Base-by-base conservation (phyloP, 1,284 basidiomycete genomes). In the Exobasidium rhododendri region DNA sequence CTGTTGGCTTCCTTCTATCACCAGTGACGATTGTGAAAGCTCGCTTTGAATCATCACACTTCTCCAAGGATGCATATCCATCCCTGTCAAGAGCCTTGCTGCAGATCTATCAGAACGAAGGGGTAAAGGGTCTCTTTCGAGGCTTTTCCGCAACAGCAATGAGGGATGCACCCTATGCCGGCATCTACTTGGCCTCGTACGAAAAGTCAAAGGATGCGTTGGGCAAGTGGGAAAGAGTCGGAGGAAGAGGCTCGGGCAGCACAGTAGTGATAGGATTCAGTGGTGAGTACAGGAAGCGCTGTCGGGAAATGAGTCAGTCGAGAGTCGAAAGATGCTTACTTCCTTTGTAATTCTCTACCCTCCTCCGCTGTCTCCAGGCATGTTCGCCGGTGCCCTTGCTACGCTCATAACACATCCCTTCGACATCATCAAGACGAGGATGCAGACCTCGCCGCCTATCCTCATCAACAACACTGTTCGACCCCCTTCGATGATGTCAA, bases 21-120 rank as follows among this genome's bases (percentile, higher is more conserved):
- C 96, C 94, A 0, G 88, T 98, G 69, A 91, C 94, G 0, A 88
- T 98, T 13, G 82, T 98, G 61, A 99, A 99, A 81, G 91, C 94
- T 24, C 86, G 94, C 13, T 96, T 89, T 68, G 94, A 98, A 56
- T 70, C 68, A 24, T 77, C 73, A 49, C 65, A 78, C 63, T 78
- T 74, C 47, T 64, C 74, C 3, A 64, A 67, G 4, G 55, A 64
- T 1, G 69, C 74, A 22, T 76, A 77, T 45, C 58, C 71, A 22
- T 71, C 73, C 0, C 52, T 79, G 3, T 20, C 63, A 20, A 61
- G 66, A 0, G 72, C 76, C 17, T 66, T 79, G 54, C 52, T 68
- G 7, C 64, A 66, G 51, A 85, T 97, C 24, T 81, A 85, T 3
- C 85, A 85, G 7, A 85, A 80, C 0, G 80, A 85, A 51, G 93